Percentiles rank a stretch among this genome's conserved stretches.
These are phyloP conservation scores for Cryptosporidium muris DNA, from an alignment of 169 alveolate species.

Conservation along the genomic window DNA sequence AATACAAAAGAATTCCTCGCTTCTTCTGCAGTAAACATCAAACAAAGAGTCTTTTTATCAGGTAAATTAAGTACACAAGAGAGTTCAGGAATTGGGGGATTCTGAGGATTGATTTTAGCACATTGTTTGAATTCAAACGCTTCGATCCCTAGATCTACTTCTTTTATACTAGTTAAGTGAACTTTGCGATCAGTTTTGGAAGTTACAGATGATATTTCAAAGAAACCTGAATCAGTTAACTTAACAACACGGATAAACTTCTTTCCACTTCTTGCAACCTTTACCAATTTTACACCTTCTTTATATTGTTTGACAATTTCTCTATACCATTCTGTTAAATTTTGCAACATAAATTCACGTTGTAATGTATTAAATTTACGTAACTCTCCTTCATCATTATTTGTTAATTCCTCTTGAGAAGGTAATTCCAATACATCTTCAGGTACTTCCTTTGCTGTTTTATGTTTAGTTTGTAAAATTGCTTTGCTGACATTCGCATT, in stretches of 20 bases:
- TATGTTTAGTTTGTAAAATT: not conserved
- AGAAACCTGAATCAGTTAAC: constrained; percentile 72
- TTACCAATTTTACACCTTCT: constrained; percentile 74
- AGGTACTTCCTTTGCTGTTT: constrained; percentile 1
- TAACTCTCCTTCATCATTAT: constrained; percentile 9
- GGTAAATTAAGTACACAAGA: constrained; percentile 59
- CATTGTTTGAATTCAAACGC: constrained; percentile 52
- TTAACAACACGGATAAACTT: constrained; percentile 75
- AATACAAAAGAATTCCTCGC: constrained; percentile 69
- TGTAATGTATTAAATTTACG: constrained; percentile 72
- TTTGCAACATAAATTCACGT: constrained; percentile 73
- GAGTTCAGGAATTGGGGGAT: constrained; percentile 63
- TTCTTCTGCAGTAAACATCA: constrained; percentile 65
- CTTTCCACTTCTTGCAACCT: constrained; percentile 74
- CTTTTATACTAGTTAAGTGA: constrained; percentile 55
- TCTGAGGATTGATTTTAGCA: constrained; percentile 31
- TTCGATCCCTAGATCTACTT: constrained; percentile 48
- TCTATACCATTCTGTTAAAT: constrained; percentile 73
- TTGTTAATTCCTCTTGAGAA: constrained; percentile 13
- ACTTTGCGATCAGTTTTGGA: constrained; percentile 63
- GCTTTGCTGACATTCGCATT: not conserved
- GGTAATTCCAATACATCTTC: constrained; percentile 28
- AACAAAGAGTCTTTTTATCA: constrained; percentile 52
- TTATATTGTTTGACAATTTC: constrained; percentile 75
- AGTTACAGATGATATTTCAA: constrained; percentile 65